Conservation (phyloP, 352 stramenopile species). For the Phytophthora colocasiae region DNA sequence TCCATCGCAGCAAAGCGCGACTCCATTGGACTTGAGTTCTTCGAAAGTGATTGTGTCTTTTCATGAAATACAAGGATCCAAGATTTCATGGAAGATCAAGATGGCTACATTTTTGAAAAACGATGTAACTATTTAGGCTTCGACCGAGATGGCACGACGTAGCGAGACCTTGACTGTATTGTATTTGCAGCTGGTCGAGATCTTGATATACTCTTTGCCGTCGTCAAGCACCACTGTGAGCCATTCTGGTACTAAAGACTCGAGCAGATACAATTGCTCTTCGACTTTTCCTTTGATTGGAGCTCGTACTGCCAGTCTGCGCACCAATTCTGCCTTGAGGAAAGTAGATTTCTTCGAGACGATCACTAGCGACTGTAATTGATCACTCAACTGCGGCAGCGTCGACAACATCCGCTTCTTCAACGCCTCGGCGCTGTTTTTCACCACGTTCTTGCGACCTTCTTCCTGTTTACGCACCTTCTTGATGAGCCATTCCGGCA, state of each 20-base stretch:
- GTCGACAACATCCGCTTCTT: conserved; percentile 60
- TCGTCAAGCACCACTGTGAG: conserved; percentile 68
- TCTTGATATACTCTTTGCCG: conserved; percentile 73
- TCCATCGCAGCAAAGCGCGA: conserved; percentile 50
- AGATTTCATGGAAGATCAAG: conserved; percentile 23
- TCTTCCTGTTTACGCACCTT: conserved; percentile 74
- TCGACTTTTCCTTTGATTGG: conserved; percentile 67
- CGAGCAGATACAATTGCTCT: conserved; percentile 75
- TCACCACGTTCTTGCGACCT: conserved; percentile 41
- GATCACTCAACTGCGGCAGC: conserved; percentile 76
- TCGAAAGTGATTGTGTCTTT: conserved; percentile 26
- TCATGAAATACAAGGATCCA: conserved; percentile 26
- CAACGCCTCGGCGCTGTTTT: conserved; percentile 53
- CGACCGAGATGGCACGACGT: conserved; percentile 51
- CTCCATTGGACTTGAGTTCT: conserved; percentile 29
- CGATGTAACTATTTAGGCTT: conserved; percentile 9
- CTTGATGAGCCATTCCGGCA: conserved; percentile 81
- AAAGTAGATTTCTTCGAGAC: conserved; percentile 75
- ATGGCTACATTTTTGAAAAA: conserved; percentile 7
- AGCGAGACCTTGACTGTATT: conserved; percentile 70
- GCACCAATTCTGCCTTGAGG: conserved; percentile 49
- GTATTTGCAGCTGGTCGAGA: conserved; percentile 69
- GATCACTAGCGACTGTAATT: conserved; percentile 76
- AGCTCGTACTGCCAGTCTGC: conserved; percentile 47
- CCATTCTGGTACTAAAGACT: conserved; percentile 79